Base-by-base conservation (phyloP, 495 filamentous ascomycete genomes). In the Trichoderma erinaceum region DNA sequence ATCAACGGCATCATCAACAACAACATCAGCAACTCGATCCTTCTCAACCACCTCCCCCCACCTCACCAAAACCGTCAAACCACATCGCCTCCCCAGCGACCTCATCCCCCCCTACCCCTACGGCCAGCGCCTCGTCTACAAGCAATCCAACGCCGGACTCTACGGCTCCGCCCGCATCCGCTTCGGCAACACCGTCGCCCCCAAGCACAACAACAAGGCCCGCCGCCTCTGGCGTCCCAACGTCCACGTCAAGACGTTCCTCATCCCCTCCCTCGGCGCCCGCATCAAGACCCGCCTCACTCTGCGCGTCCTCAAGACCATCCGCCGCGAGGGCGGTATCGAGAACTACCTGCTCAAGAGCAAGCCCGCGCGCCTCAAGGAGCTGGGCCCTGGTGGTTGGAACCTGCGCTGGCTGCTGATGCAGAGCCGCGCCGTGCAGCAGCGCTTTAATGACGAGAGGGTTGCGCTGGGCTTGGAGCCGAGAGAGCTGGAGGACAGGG, bases 151-250 rank as follows among this genome's bases (percentile, higher is more conserved):
- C 82, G 83, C 85, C 61, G 93, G 94, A 69, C 88, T 97, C 10
- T 97, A 95, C 82, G 93, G 90, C 63, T 81, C 82, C 52, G 79
- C 85, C 63, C 85, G 83, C 66, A 92, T 95, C 79, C 91, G 88
- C 68, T 95, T 92, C 84, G 95, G 95, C 74, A 97, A 99, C 87
- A 90, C 88, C 69, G 92, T 97, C 61, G 92, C 91, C 32, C 78
- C 87, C 71, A 81, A 83, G 65, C 86, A 91, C 79, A 84, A 91
- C 73, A 87, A 87, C 80, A 97, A 97, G 77, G 92, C 92, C 48
- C 87, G 92, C 48, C 89, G 94, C 65, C 76, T 76, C 50, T 99
- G 96, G 96, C 85, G 88, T 66, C 93, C 93, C 41, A 98, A 98
- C 77, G 88, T 97, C 18, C 86, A 92, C 52, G 80, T 78, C 38